Base-by-base conservation (phyloP, 352 stramenopile genomes). In the Globisporangium nagaii region DNA sequence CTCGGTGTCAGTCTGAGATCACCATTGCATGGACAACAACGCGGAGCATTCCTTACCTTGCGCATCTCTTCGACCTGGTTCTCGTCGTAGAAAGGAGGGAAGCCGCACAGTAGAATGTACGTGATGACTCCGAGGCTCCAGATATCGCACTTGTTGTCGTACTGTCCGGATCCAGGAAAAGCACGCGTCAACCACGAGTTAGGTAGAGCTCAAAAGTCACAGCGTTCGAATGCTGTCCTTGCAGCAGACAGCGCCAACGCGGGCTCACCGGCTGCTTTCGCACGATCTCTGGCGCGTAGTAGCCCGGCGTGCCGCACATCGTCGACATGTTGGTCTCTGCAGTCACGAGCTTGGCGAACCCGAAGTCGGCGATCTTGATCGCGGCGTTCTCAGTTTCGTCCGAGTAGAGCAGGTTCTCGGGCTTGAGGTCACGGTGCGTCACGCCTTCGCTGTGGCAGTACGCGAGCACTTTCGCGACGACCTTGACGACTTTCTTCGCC, bases 241-340 rank as follows among this genome's bases (percentile, higher is more conserved):
- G n/a, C n/a, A n/a, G 20, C 4, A 40, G 20, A 31, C 1, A 34
- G 17, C n/a, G 20, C 15, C 25, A 49, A 36, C 4, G 10, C 19
- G 12, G 12, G 25, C 59, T 32, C 56, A 84, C 71, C 46, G 82
- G 78, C 51, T 95, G 80, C 56, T 96, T 90, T 31, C 97, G 73
- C 66, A 99, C 97, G 47, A 96, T 92, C 72, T 98, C 96, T 1
- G 96, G 94, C 0, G 96, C 96, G 44, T 98, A 96, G 73, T 99
- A 99, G 13, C 95, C 95, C 4, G 95, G 95, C 22, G 96, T 98
- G 30, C 88, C 88, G 45, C 84, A 96, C 70, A 90, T 93, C 1
- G 88, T 96, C 13, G 73, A 86, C 73, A 96, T 91, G 44, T 88
- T 85, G 46, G 73, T 86, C 45, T 88, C 81, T 17, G 79, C 64